Percentiles rank a stretch among this genome's conserved stretches.
These are phyloP conservation scores for Agaricus blazei DNA, from an alignment of 768 basidiomycete genomes.

Conservation along the genomic window DNA sequence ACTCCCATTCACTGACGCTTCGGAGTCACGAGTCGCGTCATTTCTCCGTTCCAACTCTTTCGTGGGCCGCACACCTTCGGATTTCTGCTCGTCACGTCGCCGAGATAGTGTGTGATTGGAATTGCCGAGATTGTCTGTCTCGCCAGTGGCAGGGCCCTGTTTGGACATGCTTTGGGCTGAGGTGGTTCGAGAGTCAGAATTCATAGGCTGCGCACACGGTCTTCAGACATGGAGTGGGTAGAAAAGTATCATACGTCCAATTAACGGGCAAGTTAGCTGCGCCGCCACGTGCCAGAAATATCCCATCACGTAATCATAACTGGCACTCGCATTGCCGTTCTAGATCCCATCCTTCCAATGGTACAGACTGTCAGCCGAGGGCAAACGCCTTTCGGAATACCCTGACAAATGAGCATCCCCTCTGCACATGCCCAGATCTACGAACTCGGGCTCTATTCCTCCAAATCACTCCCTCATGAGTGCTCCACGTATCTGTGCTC, in stretches of 20 bases:
- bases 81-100: not conserved
- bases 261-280: not conserved
- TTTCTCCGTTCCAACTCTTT: not conserved
- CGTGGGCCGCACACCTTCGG: not conserved
- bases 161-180: not conserved
- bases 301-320: not conserved
- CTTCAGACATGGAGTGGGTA: not conserved
- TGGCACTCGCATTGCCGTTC: not conserved
- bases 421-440: no score
- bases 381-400: no score
- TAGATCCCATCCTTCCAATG: no score
- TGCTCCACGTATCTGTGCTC: no score
- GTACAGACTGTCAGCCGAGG: no score
- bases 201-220: slow-evolving; percentile 1
- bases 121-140: not conserved
- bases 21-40: not conserved
- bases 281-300: not conserved
- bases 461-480: no score
- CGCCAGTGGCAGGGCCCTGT: not conserved
- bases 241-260: not conserved
- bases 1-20: not conserved
- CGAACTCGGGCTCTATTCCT: no score
- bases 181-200: slow-evolving; percentile 6
- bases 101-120: not conserved
- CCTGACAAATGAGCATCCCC: no score